Evolutionary conservation across 1,284 basidiomycete genomes (phyloP), one percentile per base, ranked within the genome.

Genomic region (Sphagnurus paluster): DNA sequence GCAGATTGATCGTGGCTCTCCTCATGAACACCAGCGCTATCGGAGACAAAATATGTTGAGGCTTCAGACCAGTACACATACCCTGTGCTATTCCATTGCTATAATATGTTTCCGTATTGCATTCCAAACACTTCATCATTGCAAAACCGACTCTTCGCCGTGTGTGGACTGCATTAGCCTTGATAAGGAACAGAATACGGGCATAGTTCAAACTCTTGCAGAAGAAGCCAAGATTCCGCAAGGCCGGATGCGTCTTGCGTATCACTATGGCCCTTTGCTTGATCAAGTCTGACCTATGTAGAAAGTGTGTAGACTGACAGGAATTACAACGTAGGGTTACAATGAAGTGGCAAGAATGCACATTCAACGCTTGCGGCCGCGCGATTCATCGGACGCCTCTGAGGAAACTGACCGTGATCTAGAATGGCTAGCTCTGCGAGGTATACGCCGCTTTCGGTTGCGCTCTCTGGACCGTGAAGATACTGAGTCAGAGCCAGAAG

Each of bases 1-100:
- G n/a, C 52, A 87, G 86, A 20, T 77, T 94, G 41, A 94, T 94
- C 55, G 90, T 94, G 46, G 91, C 91, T 14, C 76, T 94, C 34
- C 90, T 93, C 49, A 88, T 93, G 82, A 91, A 94, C 71, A 84
- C 84, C 16, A 75, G 70, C 63, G 82, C 80, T 4, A 61, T 62
- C 30, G 58, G 53, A 21, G 34, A 30, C 42, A 26, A 52, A 42
- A 50, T 56, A 38, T 59, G 54, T 36, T 41, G 26, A 42, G 16
- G n/a, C n/a, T 30, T 34, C 5, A 14, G 46, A 32, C 13, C 23
- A 32, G 42, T 19, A 45, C 39, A 54, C 45, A 50, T 34, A 37
- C 44, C 24, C 41, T 24, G n/a, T 38, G n/a, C n/a, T n/a, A n/a
- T 49, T 42, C 41, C 20, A 32, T 39, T 46, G 43, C 39, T 53